phyloP scores from a whole-genome alignment of 1,139 yeast species.

The Suhomyces kunorum region DNA sequence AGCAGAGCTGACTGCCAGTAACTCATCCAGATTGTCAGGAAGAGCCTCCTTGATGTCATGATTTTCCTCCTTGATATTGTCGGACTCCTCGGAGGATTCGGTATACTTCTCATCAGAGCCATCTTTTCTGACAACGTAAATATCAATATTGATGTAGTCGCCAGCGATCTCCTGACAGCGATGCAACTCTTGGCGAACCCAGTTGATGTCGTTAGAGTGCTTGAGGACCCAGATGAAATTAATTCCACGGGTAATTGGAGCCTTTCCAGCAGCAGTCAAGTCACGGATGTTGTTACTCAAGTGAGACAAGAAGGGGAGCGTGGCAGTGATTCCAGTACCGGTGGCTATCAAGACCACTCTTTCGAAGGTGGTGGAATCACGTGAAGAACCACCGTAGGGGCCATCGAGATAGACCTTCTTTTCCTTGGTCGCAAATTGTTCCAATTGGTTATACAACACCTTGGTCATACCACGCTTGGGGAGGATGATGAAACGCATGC shows the following conservation, averaged over 20 bases:
- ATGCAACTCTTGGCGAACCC: constrained; percentile 48
- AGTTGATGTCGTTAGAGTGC: constrained; percentile 36
- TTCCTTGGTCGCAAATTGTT: constrained; percentile 23
- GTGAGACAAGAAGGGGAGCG: constrained; percentile 47
- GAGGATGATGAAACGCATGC: constrained; percentile 50
- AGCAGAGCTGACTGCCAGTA: constrained; percentile 1
- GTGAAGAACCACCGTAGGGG: constrained; percentile 61
- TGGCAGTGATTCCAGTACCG: constrained; percentile 60
- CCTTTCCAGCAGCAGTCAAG: constrained; percentile 15
- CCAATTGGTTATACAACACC: constrained; percentile 30
- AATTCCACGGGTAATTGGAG: constrained; percentile 28
- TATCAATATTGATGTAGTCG: constrained; percentile 27
- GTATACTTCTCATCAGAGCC: not conserved
- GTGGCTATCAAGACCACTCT: constrained; percentile 45
- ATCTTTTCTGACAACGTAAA: constrained; percentile 25
- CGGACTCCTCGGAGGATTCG: not conserved
- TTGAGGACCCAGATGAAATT: constrained; percentile 54
- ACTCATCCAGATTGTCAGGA: constrained; percentile 2
- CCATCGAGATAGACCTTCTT: constrained; percentile 55
- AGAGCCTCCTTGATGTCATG: too few species aligned
- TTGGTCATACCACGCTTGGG: constrained; percentile 56
- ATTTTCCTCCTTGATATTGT: too few species aligned
- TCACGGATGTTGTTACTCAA: constrained; percentile 20
- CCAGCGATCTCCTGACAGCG: constrained; percentile 28
- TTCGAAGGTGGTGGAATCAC: constrained; percentile 54